Conservation (phyloP, 768 basidiomycete species). For the Boletellus ananiceps region DNA sequence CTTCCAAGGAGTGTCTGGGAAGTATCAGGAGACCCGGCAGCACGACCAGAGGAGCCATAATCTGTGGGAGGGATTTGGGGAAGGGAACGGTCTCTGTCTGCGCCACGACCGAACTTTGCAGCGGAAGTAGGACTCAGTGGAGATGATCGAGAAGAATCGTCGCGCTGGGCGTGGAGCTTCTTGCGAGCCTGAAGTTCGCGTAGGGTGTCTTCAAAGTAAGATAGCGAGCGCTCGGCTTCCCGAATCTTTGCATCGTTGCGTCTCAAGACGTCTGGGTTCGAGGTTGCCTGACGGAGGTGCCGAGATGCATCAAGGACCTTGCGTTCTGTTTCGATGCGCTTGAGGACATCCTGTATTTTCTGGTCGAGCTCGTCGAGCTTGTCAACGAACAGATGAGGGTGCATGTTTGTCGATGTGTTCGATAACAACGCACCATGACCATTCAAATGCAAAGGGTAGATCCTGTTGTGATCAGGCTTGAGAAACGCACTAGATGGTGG, state of each 20-base stretch:
- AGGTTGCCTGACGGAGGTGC: constrained; percentile 74
- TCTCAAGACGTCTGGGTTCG: constrained; percentile 80
- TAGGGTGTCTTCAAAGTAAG: constrained; percentile 84
- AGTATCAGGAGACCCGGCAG: constrained; percentile 36
- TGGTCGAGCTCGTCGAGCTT: constrained; percentile 67
- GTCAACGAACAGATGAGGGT: constrained; percentile 1
- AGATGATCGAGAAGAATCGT: constrained; percentile 53
- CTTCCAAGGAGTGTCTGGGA: constrained; percentile 38
- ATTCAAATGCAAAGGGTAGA: constrained; percentile 11
- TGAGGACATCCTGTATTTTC: constrained; percentile 89
- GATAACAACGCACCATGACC: constrained; percentile 30
- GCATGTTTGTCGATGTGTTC: constrained; percentile 1
- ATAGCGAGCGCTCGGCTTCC: constrained; percentile 77
- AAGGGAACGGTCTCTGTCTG: constrained; percentile 33
- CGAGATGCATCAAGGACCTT: constrained; percentile 87
- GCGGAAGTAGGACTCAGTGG: constrained; percentile 18
- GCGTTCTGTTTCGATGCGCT: constrained; percentile 87
- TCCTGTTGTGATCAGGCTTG: constrained; percentile 16
- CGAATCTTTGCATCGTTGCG: constrained; percentile 81
- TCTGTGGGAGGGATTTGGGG: constrained; percentile 52
- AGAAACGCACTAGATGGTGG: constrained; percentile 18
- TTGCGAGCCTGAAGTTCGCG: constrained; percentile 79
- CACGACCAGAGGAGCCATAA: constrained; percentile 36
- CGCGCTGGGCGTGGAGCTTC: constrained; percentile 52
- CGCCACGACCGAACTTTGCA: constrained; percentile 12